These are phyloP conservation scores for Scleroderma citrinum DNA, from an alignment of 768 basidiomycete species.

Conservation along the genomic window DNA sequence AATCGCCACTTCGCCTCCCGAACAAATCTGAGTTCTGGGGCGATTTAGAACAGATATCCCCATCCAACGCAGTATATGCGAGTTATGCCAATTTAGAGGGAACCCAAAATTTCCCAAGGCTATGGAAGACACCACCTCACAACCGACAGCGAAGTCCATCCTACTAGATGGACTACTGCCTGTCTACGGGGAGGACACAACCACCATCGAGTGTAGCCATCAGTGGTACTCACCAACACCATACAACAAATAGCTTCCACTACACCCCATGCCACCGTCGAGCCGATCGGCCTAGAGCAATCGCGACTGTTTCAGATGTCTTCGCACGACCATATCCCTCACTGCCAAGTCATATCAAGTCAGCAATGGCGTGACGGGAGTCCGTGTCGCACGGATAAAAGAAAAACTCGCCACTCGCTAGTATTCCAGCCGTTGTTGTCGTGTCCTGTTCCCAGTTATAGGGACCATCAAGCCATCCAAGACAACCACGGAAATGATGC, in stretches of 20 bases:
- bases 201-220: background rate
- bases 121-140: no score
- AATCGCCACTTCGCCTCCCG: no score
- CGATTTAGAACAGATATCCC: no score
- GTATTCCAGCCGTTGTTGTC: constrained; percentile 67
- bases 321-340: constrained; percentile 76
- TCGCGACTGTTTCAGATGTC: constrained; percentile 69
- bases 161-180: no score
- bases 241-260: background rate
- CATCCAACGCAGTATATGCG: no score
- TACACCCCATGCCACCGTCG: no score
- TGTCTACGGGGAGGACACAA: no score
- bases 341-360: constrained; percentile 34
- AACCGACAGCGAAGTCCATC: no score
- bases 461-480: no score
- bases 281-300: constrained; percentile 39
- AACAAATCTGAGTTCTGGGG: no score
- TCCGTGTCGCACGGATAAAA: background rate
- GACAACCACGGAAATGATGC: background rate
- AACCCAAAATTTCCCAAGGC: no score
- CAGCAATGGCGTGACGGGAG: constrained; percentile 4
- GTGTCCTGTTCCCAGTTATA: constrained; percentile 49
- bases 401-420: constrained; percentile 57
- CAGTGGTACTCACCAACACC: background rate
- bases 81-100: no score